Base-by-base conservation (phyloP, 768 basidiomycete species). In the Cystoderma amianthinum region DNA sequence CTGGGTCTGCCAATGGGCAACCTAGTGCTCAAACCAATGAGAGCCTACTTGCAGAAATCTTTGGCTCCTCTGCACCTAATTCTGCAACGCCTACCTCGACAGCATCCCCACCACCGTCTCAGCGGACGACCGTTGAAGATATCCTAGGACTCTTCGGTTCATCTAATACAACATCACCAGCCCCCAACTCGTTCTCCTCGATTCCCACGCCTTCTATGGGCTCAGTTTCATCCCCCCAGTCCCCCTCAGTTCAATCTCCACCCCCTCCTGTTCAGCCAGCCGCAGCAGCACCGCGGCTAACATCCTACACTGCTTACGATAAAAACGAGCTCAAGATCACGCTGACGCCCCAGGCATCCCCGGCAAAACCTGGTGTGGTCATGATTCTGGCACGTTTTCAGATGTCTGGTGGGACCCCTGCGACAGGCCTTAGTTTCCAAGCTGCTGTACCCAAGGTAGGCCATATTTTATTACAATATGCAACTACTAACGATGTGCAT, bases 391-490 rank as follows among this genome's bases (percentile, higher is more conserved):
- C 91, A 15, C 74, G 83, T 40, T 98, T 99, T 69, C 82, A 86
- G 44, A 76, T 81, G 2, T 66, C 74, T 2, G 82, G 79, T 12
- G 57, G 57, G 2, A 71, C 63, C 15, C 40, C 72, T 4, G 80
- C 72, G 2, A 68, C 69, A 4, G 80, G 78, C 1, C 64, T 99
- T 36, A 92, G 83, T 54, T 97, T 99, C 69, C 96, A 98, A 59
- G 96, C 93, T 30, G 96, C 95, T 5, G 95, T 99, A 5, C 95
- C 95, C 3, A 95, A 91, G 76, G 93, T 91, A 45, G 19, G 44
- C 42, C 19, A 13, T 32, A 32, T 15, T 16, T 28, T 20, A 15
- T 35, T 44, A 59, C n/a, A n/a, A n/a, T n/a, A 41, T 15, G 6
- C n/a, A 5, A 9, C 23, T 20, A 18, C 42, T 5, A 5, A 19